phyloP scores from a whole-genome alignment of 805 yeast species.

The Blastobotrys parvus region DNA sequence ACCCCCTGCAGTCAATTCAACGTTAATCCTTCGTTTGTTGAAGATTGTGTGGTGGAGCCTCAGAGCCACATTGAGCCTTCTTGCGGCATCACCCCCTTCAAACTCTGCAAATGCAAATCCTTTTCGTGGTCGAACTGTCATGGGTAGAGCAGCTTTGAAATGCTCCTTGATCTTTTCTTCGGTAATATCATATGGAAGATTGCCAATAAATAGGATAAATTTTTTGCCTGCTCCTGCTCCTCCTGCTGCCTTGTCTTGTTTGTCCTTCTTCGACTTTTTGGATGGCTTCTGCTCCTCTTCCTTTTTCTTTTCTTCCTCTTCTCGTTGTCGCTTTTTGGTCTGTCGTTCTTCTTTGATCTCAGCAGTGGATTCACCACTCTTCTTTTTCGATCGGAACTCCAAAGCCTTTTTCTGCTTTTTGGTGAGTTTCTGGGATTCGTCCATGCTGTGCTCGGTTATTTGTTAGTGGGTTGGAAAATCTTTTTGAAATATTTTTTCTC shows the following conservation, averaged over 20 bases:
- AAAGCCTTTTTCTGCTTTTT: constrained; percentile 26
- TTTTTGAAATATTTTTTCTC: too few relatives aligned
- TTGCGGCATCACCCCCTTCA: constrained; percentile 57
- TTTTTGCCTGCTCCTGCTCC: constrained; percentile 36
- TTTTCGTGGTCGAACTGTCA: constrained; percentile 61
- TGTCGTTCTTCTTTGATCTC: constrained; percentile 9
- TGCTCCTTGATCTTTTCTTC: constrained; percentile 58
- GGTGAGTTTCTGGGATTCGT: constrained; percentile 17
- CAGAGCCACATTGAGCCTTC: constrained; percentile 76
- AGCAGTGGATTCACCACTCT: constrained; percentile 9
- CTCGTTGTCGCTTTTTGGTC: constrained; percentile 13
- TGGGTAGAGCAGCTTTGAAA: constrained; percentile 63
- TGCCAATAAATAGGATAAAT: constrained; percentile 83
- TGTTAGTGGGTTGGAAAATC: too few relatives aligned
- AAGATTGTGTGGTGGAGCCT: constrained; percentile 71
- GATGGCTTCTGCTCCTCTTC: constrained; percentile 20
- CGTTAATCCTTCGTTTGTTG: constrained; percentile 74
- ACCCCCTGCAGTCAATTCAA: constrained; percentile 96
- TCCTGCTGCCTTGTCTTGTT: constrained; percentile 29
- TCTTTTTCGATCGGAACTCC: constrained; percentile 20
- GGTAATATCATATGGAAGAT: constrained; percentile 66
- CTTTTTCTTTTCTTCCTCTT: constrained; percentile 12
- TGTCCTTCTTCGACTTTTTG: constrained; percentile 32
- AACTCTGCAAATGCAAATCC: constrained; percentile 89
- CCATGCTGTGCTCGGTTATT: too few relatives aligned